A percentile compares a stretch with the other conserved stretches of the same genome.
These are phyloP conservation scores for Ramaria rubella DNA, from an alignment of 768 basidiomycete species.

Conservation along the genomic window DNA sequence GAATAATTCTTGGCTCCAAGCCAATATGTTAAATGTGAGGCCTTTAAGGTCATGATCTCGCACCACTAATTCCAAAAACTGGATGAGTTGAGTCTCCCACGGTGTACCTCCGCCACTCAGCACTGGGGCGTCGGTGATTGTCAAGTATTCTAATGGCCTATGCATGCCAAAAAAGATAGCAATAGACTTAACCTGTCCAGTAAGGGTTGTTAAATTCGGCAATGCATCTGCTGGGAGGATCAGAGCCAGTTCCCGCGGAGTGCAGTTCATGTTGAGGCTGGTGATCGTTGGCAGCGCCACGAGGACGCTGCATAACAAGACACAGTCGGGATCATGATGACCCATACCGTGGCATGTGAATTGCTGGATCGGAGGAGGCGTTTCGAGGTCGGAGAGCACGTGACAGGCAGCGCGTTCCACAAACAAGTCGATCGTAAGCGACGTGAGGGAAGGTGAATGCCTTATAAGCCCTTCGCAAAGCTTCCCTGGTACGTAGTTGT, in stretches of 20 bases:
- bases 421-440: background rate
- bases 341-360: background rate
- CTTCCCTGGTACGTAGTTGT: background rate
- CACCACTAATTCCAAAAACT: background rate
- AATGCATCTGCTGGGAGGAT: background rate
- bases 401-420: background rate
- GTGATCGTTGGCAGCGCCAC: background rate
- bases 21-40: background rate
- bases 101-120: background rate
- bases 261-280: background rate
- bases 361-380: background rate
- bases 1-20: conserved; percentile 7
- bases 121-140: background rate
- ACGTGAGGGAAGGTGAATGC: background rate
- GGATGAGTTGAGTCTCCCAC: conserved; percentile 1
- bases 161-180: background rate
- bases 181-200: conserved; percentile 1
- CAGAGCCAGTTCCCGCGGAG: conserved; percentile 1
- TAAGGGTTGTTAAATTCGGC: background rate
- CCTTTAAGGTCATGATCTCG: background rate
- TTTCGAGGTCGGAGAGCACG: background rate
- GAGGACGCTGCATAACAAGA: background rate
- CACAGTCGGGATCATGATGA: background rate
- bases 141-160: conserved; percentile 4
- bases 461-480: conserved; percentile 1